Percentiles rank a stretch among this genome's conserved stretches.
Conservation (phyloP, 148 eudicot genomes). For the Rhododendron simsii region DNA sequence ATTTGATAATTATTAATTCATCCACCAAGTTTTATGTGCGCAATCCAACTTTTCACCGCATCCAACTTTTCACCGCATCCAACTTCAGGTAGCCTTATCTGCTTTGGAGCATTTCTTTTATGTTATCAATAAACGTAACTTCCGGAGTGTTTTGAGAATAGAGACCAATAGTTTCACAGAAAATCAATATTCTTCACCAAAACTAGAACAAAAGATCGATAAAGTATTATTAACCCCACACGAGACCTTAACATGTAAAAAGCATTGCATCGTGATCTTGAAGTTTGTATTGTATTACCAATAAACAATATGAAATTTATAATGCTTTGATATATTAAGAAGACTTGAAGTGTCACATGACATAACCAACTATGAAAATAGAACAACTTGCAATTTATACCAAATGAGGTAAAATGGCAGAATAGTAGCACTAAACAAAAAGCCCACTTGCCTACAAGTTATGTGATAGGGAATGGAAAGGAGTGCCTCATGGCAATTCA, state of each 20-base stretch:
- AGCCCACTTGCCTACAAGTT: background rate
- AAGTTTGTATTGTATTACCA: background rate
- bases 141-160: background rate
- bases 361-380: background rate
- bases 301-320: background rate
- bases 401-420: background rate
- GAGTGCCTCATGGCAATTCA: too few species aligned
- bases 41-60: background rate
- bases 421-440: background rate
- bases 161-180: background rate
- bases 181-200: background rate
- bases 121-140: background rate
- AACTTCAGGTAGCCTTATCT: background rate
- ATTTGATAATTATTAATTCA: background rate
- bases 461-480: background rate
- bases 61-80: background rate
- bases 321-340: background rate
- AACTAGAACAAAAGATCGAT: background rate
- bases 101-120: background rate
- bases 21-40: background rate
- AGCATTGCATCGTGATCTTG: background rate
- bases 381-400: background rate
- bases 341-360: background rate
- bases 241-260: background rate
- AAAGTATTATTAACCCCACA: background rate